Conservation (phyloP, 2,329 filamentous ascomycete genomes). For the Ophiocordyceps camponoti-leonardi region DNA sequence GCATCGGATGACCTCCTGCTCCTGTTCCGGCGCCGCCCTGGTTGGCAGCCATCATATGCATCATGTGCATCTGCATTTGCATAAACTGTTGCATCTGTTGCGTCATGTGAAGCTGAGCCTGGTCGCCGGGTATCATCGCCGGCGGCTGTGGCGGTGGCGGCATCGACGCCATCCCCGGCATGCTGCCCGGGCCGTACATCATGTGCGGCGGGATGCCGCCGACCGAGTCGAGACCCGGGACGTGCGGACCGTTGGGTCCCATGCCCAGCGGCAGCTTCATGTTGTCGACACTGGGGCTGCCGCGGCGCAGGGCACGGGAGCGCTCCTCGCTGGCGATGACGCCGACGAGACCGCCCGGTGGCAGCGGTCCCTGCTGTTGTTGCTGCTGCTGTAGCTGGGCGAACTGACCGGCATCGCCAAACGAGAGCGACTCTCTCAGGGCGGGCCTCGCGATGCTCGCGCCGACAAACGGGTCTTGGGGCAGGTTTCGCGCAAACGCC, state of each 20-base stretch:
- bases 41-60: conserved; percentile 56
- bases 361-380: conserved; percentile 19
- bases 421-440: conserved; percentile 57
- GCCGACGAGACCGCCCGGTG: conserved; percentile 66
- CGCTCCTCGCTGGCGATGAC: conserved; percentile 79
- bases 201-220: conserved; percentile 27
- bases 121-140: conserved; percentile 43
- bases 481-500: conserved; percentile 66
- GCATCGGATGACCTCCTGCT: conserved; percentile 10
- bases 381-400: conserved; percentile 11
- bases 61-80: conserved; percentile 91
- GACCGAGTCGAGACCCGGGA: conserved; percentile 28
- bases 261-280: conserved; percentile 16
- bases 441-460: conserved; percentile 57
- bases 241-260: conserved; percentile 18
- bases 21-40: conserved; percentile 7
- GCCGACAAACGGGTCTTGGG: conserved; percentile 71
- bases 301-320: conserved; percentile 58
- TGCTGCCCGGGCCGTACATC: conserved; percentile 17
- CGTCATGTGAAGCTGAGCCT: conserved; percentile 63
- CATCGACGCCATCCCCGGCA: conserved; percentile 9
- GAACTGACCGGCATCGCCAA: conserved; percentile 37
- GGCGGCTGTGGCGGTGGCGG: conserved; percentile 17
- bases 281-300: conserved; percentile 51
- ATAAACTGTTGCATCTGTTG: conserved; percentile 78